These are phyloP conservation scores for Aphanomyces stellatus DNA, from an alignment of 352 stramenopile genomes.

Conservation along the genomic window DNA sequence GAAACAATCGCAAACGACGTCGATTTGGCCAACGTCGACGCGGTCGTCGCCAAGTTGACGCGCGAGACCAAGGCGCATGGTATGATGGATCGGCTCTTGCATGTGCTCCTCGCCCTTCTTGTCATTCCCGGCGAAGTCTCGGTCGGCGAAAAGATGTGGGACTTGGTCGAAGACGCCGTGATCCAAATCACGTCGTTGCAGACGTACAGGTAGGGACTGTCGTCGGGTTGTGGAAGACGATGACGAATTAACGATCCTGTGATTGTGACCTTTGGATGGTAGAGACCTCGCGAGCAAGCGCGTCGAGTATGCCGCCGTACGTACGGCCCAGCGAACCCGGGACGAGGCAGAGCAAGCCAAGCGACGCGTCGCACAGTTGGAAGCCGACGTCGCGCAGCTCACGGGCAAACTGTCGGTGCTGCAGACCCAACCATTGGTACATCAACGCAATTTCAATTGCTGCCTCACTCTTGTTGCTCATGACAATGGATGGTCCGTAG, in stretches of 20 bases:
- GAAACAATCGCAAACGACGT: neutral
- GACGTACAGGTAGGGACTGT: neutral
- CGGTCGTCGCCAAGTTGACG: neutral
- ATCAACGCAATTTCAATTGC: neutral
- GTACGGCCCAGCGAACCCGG: neutral
- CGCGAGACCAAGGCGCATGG: neutral
- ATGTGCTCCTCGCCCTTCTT: neutral
- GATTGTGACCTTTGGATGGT: too few relatives aligned
- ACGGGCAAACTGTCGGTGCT: neutral
- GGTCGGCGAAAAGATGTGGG: constrained; percentile 9
- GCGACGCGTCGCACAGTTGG: neutral
- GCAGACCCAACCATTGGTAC: neutral
- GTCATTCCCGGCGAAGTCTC: constrained; percentile 9
- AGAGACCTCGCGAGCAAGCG: neutral
- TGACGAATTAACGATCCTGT: too few relatives aligned
- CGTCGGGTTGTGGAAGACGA: too few relatives aligned
- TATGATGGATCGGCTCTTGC: neutral
- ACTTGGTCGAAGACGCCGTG: constrained; percentile 1
- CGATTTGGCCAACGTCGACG: constrained; percentile 12
- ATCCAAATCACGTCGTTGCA: constrained; percentile 1
- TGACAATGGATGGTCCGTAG: neutral
- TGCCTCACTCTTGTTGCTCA: neutral
- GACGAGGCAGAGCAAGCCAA: neutral
- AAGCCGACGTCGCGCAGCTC: neutral
- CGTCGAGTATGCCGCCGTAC: neutral